Evolutionary conservation across 805 yeast species (phyloP).

Genomic region (Kockiozyma suomiensis): DNA sequence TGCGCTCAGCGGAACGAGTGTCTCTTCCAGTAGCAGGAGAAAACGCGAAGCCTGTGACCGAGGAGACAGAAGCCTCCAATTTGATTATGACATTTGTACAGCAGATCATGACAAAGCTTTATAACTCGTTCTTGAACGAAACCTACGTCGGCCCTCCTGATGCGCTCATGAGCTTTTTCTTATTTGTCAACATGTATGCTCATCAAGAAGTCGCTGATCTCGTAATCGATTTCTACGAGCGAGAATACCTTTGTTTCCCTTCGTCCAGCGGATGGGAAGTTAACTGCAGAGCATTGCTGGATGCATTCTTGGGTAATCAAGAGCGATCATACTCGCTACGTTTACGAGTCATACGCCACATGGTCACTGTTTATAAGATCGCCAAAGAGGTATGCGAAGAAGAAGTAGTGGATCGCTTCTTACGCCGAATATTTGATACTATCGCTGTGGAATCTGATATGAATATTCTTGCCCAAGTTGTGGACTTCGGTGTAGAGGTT

Average conservation of each 20-base stretch:
- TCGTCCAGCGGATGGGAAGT: slow-evolving; percentile 55
- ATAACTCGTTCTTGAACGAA: slow-evolving; percentile 42
- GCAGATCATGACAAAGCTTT: slow-evolving; percentile 41
- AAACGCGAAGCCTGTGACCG: background rate
- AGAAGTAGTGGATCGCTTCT: slow-evolving; percentile 42
- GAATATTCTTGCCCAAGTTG: slow-evolving; percentile 41
- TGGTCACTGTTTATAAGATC: slow-evolving; percentile 46
- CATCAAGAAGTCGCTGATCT: slow-evolving; percentile 46
- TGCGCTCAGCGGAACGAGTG: background rate
- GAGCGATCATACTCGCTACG: slow-evolving; percentile 36
- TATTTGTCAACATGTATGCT: slow-evolving; percentile 45
- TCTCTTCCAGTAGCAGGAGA: background rate
- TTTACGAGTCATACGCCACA: slow-evolving; percentile 36
- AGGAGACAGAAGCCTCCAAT: slow-evolving; percentile 23
- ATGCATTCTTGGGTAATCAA: slow-evolving; percentile 48
- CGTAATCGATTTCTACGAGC: slow-evolving; percentile 53
- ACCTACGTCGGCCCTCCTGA: slow-evolving; percentile 50
- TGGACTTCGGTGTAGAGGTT: slow-evolving; percentile 38
- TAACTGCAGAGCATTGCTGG: slow-evolving; percentile 50
- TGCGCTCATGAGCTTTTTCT: slow-evolving; percentile 48
- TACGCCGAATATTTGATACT: slow-evolving; percentile 43
- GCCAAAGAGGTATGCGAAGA: slow-evolving; percentile 44
- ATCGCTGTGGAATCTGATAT: slow-evolving; percentile 40
- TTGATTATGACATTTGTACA: slow-evolving; percentile 29
- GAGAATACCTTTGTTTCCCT: slow-evolving; percentile 58